Conservation (phyloP, 352 stramenopile species). For the Phytophthora cactorum region DNA sequence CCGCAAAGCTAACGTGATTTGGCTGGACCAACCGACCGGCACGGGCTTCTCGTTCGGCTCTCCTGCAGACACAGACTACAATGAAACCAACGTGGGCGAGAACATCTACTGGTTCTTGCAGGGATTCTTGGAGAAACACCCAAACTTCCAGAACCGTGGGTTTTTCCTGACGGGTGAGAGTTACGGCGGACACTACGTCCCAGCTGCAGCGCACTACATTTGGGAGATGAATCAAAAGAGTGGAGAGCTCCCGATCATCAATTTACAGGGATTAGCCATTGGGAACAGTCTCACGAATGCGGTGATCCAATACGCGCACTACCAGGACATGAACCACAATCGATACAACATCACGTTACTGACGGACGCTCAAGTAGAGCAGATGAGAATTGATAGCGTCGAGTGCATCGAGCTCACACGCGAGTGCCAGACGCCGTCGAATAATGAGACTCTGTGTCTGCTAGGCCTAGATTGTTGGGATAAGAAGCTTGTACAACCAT, state of each 20-base stretch:
- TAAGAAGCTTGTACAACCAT: slow-evolving; percentile 49
- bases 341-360: slow-evolving; percentile 51
- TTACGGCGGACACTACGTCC: slow-evolving; percentile 64
- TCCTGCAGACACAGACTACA: slow-evolving; percentile 41
- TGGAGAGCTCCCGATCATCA: slow-evolving; percentile 28
- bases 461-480: slow-evolving; percentile 47
- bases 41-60: slow-evolving; percentile 53
- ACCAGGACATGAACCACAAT: slow-evolving; percentile 58
- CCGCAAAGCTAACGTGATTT: slow-evolving; percentile 58
- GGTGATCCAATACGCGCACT: slow-evolving; percentile 48
- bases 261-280: slow-evolving; percentile 56
- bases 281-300: slow-evolving; percentile 60
- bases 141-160: slow-evolving; percentile 45
- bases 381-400: slow-evolving; percentile 43
- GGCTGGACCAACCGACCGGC: slow-evolving; percentile 59
- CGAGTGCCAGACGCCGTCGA: slow-evolving; percentile 26
- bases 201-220: slow-evolving; percentile 51
- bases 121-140: slow-evolving; percentile 46
- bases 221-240: slow-evolving; percentile 39
- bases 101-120: slow-evolving; percentile 61
- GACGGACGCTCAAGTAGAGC: slow-evolving; percentile 18
- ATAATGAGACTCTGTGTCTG: slow-evolving; percentile 34
- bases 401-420: slow-evolving; percentile 50
- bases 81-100: slow-evolving; percentile 46
- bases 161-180: slow-evolving; percentile 64